Percentiles rank a stretch among this genome's conserved stretches.
Conservation (phyloP, 495 filamentous ascomycete genomes). For the Penicillium tannophilum region DNA sequence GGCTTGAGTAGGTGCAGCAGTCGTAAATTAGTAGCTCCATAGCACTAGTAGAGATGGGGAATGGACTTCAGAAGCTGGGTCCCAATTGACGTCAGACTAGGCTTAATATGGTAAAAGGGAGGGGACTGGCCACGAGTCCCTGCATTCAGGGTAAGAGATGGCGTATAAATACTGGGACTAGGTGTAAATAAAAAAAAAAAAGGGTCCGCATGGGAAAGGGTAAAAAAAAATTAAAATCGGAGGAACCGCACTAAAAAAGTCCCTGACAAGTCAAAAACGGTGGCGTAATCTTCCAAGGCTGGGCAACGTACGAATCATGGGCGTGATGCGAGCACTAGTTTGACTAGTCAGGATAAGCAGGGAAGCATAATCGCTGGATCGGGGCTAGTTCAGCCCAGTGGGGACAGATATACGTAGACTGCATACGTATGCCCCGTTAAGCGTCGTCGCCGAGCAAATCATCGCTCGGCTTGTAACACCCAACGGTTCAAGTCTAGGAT, state of each 20-base stretch:
- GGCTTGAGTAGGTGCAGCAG: conserved; percentile 7
- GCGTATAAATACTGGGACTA: background rate
- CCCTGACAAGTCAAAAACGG: conserved; percentile 24
- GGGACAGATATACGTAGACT: conserved; percentile 29
- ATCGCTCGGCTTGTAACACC: conserved; percentile 24
- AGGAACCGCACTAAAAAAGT: conserved; percentile 10
- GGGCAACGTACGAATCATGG: conserved; percentile 24
- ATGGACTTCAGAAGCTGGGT: conserved; percentile 1
- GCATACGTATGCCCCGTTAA: conserved; percentile 32
- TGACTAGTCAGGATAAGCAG: conserved; percentile 15
- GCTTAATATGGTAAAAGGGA: conserved; percentile 11
- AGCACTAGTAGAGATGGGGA: conserved; percentile 19
- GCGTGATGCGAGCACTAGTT: conserved; percentile 11
- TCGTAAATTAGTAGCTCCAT: conserved; percentile 16
- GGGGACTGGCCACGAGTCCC: conserved; percentile 30
- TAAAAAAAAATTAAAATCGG: background rate
- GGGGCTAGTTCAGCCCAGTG: conserved; percentile 13
- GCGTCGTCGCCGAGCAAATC: conserved; percentile 19
- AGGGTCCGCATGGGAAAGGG: conserved; percentile 7
- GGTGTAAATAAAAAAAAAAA: conserved; percentile 9
- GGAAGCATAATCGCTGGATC: conserved; percentile 20
- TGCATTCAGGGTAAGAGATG: conserved; percentile 14
- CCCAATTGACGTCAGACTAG: conserved; percentile 12
- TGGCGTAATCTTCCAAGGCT: conserved; percentile 24
- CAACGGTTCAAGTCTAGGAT: conserved; percentile 12